phyloP scores from a whole-genome alignment of 306 rosid genomes.

The Benincasa hispida region DNA sequence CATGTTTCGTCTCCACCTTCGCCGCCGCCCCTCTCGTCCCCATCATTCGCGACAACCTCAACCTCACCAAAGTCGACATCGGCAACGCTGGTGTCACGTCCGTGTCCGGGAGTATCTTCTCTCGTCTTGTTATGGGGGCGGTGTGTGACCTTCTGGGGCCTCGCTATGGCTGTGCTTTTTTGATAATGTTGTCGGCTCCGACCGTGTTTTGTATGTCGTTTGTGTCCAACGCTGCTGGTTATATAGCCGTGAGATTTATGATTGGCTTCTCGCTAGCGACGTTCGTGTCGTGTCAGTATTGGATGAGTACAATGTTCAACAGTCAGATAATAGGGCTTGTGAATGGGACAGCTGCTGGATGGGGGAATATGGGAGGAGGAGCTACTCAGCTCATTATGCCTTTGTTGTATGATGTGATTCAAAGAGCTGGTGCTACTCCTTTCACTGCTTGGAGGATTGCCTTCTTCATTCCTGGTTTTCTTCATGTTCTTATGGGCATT shows the following conservation, averaged over 20 bases:
- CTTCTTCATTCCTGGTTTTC: constrained; percentile 62
- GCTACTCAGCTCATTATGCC: constrained; percentile 94
- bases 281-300: constrained; percentile 86
- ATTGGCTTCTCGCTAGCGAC: constrained; percentile 83
- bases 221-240: constrained; percentile 51
- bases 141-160: constrained; percentile 76
- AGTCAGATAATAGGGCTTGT: constrained; percentile 70
- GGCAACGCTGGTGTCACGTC: constrained; percentile 93
- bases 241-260: constrained; percentile 59
- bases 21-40: constrained; percentile 69
- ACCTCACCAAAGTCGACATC: constrained; percentile 50
- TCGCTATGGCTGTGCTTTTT: constrained; percentile 54
- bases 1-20: constrained; percentile 78
- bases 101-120: constrained; percentile 71
- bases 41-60: constrained; percentile 6
- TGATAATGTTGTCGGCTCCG: background rate
- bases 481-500: constrained; percentile 60
- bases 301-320: constrained; percentile 96
- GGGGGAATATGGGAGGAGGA: constrained; percentile 98
- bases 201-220: constrained; percentile 45
- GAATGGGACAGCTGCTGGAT: constrained; percentile 85
- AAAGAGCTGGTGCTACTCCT: constrained; percentile 39
- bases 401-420: constrained; percentile 38
- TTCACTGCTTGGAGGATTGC: constrained; percentile 85
- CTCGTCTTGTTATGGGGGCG: constrained; percentile 74